phyloP scores from a whole-genome alignment of 1,139 yeast species.

The Scheffersomyces illinoinensis region DNA sequence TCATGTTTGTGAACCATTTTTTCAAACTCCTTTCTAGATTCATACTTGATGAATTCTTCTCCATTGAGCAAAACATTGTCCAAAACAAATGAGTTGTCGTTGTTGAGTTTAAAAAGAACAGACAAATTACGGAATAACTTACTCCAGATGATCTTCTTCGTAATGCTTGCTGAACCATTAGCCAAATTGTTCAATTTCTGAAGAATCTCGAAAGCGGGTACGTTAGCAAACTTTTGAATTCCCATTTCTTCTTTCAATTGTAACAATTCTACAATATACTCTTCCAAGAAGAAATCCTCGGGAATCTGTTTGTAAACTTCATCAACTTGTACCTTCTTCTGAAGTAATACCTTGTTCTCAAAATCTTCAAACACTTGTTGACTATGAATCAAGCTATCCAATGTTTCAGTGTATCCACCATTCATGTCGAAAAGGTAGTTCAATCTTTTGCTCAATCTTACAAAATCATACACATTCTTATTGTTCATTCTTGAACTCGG shows the following conservation, averaged over 20 bases:
- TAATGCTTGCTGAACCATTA: slow-evolving; percentile 9
- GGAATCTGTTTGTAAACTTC: slow-evolving; percentile 36
- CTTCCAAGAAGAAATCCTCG: slow-evolving; percentile 36
- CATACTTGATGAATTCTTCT: slow-evolving; percentile 29
- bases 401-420: slow-evolving; percentile 18
- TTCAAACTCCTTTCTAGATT: slow-evolving; percentile 14
- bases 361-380: slow-evolving; percentile 13
- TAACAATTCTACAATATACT: slow-evolving; percentile 33
- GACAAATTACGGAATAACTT: slow-evolving; percentile 34
- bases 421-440: slow-evolving; percentile 17
- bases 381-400: slow-evolving; percentile 21
- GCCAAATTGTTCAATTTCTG: slow-evolving; percentile 13
- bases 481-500: slow-evolving; percentile 6
- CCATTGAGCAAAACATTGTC: slow-evolving; percentile 36
- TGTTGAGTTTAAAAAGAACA: slow-evolving; percentile 35
- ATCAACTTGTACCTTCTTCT: slow-evolving; percentile 2
- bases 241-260: slow-evolving; percentile 26
- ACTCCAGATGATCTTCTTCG: slow-evolving; percentile 22
- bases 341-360: slow-evolving; percentile 12
- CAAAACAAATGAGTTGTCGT: slow-evolving; percentile 32
- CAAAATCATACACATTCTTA: slow-evolving; percentile 10
- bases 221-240: slow-evolving; percentile 15
- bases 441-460: slow-evolving; percentile 15
- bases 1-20: slow-evolving; percentile 4
- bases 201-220: slow-evolving; percentile 11